phyloP scores from a whole-genome alignment of 2,329 filamentous ascomycete species.

The Achaetomium macrosporum region DNA sequence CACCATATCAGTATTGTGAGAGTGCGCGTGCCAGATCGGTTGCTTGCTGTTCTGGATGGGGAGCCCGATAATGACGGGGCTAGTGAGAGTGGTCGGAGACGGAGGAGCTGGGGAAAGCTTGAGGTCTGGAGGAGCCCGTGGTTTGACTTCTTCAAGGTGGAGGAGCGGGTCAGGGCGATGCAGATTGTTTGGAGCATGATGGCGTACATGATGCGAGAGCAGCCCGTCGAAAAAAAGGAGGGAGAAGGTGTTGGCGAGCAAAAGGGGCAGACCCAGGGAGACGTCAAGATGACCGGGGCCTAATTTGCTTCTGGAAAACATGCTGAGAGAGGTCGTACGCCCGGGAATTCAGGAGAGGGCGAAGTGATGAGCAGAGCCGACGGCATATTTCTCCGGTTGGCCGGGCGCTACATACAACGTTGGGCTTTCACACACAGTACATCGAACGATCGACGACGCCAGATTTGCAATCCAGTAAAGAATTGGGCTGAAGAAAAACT shows the following conservation, averaged over 20 bases:
- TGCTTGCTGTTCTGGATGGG: conserved; percentile 50
- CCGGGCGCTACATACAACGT: no score
- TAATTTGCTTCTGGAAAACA: background rate
- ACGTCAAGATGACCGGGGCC: conserved; percentile 24
- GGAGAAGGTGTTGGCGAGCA: conserved; percentile 26
- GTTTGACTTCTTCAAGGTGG: conserved; percentile 53
- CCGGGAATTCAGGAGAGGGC: no score
- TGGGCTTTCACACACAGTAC: no score
- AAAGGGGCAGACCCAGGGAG: conserved; percentile 21
- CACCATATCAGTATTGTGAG: conserved; percentile 56
- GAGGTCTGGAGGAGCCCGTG: conserved; percentile 54
- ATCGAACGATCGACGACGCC: no score
- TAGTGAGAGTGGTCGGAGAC: conserved; percentile 25
- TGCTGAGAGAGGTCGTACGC: no score
- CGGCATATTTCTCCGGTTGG: no score
- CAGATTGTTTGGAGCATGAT: conserved; percentile 53
- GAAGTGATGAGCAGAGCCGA: no score
- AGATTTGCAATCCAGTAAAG: no score
- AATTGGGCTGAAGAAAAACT: no score
- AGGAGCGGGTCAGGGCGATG: conserved; percentile 53
- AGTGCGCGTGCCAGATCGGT: conserved; percentile 49
- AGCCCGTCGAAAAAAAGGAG: conserved; percentile 19
- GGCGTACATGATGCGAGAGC: conserved; percentile 53
- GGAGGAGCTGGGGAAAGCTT: conserved; percentile 46
- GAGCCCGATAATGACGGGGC: conserved; percentile 20